Conservation (phyloP, 2,329 filamentous ascomycete species). For the Penicillium sp. region DNA sequence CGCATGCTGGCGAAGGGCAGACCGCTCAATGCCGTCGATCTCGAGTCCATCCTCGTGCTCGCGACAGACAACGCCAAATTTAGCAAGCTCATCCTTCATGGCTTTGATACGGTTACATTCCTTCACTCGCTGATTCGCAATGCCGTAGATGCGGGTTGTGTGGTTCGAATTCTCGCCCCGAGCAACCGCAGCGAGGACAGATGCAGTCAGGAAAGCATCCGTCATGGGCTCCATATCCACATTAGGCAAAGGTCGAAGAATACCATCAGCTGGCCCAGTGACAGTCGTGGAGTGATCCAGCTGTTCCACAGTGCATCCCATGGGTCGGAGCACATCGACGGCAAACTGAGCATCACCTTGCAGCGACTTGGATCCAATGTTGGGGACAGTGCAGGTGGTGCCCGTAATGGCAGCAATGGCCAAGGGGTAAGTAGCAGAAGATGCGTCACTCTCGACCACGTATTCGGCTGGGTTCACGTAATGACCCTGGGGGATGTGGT, state of each 20-base stretch:
- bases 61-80: conserved; percentile 80
- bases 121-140: conserved; percentile 96
- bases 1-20: conserved; percentile 50
- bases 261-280: conserved; percentile 71
- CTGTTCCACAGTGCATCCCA: conserved; percentile 89
- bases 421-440: conserved; percentile 92
- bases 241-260: conserved; percentile 67
- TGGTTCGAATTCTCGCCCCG: conserved; percentile 56
- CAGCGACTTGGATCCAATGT: conserved; percentile 85
- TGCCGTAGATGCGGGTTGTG: conserved; percentile 81
- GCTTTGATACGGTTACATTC: conserved; percentile 95
- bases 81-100: conserved; percentile 90
- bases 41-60: conserved; percentile 91
- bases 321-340: conserved; percentile 78
- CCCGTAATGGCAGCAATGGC: conserved; percentile 93
- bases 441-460: conserved; percentile 91
- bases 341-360: conserved; percentile 95
- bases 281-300: conserved; percentile 83
- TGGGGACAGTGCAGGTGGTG: conserved; percentile 90
- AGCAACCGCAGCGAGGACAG: conserved; percentile 84
- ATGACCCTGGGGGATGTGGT: conserved; percentile 78
- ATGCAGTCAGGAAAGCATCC: conserved; percentile 93
- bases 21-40: conserved; percentile 53
- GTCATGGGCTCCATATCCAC: conserved; percentile 99
- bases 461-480: conserved; percentile 85